Evolutionary conservation across 2,329 filamentous ascomycete genomes (phyloP).

Genomic region (Aspergillus pseudoterreus): DNA sequence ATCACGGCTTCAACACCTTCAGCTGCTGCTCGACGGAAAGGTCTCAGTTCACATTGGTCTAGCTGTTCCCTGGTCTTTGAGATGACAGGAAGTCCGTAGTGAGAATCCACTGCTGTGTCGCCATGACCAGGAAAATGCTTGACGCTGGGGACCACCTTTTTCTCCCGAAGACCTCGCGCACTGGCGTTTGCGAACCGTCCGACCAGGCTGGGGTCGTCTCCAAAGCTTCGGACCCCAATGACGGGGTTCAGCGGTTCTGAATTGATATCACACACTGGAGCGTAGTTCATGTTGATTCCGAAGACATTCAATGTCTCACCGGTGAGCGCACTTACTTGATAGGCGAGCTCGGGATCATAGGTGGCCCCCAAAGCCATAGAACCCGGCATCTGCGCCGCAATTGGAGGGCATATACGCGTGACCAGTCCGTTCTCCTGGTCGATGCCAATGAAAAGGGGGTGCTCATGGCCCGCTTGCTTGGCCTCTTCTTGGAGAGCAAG

Average conservation of each 20-base stretch:
- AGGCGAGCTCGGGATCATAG: constrained; percentile 30
- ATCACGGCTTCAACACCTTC: constrained; percentile 44
- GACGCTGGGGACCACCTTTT: constrained; percentile 40
- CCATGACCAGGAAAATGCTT: constrained; percentile 48
- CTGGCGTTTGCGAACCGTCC: constrained; percentile 39
- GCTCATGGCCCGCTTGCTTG: constrained; percentile 34
- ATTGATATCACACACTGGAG: constrained; percentile 44
- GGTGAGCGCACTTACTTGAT: constrained; percentile 35
- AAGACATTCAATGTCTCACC: constrained; percentile 37
- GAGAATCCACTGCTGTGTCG: constrained; percentile 44
- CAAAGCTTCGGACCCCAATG: constrained; percentile 42
- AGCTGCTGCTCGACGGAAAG: constrained; percentile 41
- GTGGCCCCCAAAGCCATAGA: constrained; percentile 45
- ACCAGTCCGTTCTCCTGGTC: constrained; percentile 47
- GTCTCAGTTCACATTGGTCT: constrained; percentile 41
- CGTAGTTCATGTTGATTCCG: constrained; percentile 47
- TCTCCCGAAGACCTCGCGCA: constrained; percentile 35
- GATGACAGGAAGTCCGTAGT: constrained; percentile 41
- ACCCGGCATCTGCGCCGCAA: constrained; percentile 40
- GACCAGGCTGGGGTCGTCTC: constrained; percentile 41
- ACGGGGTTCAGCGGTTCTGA: constrained; percentile 44
- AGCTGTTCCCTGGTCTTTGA: constrained; percentile 34
- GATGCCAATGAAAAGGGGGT: constrained; percentile 43
- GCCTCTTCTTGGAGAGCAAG: constrained; percentile 39
- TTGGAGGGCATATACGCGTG: constrained; percentile 39